Evolutionary conservation across 106 monocot species (phyloP).

Genomic region (Acorus calamus): DNA sequence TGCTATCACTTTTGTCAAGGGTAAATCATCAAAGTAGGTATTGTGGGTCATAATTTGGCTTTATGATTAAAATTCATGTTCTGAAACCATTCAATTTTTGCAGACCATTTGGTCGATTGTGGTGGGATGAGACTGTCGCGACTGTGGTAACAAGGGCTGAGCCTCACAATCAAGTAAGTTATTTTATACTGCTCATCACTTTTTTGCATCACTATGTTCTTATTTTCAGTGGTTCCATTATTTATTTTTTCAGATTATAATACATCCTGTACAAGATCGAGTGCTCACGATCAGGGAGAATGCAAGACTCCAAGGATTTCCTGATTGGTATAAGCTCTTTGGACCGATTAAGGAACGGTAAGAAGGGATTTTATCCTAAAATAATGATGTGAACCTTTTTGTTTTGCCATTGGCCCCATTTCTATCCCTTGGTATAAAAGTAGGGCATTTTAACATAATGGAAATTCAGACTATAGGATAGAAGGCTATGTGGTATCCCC

Average conservation of each 20-base stretch:
- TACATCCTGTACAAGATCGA: slow-evolving; percentile 77
- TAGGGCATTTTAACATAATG: neutral
- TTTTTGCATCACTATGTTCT: neutral
- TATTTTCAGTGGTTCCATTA: neutral
- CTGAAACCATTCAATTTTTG: neutral
- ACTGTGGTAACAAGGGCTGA: slow-evolving; percentile 74
- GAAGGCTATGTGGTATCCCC: no score
- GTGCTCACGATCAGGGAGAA: slow-evolving; percentile 76
- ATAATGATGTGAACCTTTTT: neutral
- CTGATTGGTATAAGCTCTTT: slow-evolving; percentile 57
- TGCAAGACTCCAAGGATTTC: slow-evolving; percentile 89
- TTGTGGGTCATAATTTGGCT: neutral
- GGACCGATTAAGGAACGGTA: slow-evolving; percentile 75
- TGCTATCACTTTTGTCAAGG: slow-evolving; percentile 40
- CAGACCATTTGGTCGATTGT: slow-evolving; percentile 65
- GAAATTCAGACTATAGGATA: no score
- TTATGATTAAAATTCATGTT: no score
- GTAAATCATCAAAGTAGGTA: slow-evolving; percentile 56
- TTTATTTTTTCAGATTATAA: slow-evolving; percentile 27
- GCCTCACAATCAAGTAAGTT: slow-evolving; percentile 38
- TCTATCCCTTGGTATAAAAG: neutral
- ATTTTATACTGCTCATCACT: neutral
- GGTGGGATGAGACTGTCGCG: slow-evolving; percentile 86
- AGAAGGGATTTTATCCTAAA: neutral
- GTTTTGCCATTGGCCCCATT: neutral